phyloP scores from a whole-genome alignment of 73 alveolate species.

The Paramecium pentaurelia region DNA sequence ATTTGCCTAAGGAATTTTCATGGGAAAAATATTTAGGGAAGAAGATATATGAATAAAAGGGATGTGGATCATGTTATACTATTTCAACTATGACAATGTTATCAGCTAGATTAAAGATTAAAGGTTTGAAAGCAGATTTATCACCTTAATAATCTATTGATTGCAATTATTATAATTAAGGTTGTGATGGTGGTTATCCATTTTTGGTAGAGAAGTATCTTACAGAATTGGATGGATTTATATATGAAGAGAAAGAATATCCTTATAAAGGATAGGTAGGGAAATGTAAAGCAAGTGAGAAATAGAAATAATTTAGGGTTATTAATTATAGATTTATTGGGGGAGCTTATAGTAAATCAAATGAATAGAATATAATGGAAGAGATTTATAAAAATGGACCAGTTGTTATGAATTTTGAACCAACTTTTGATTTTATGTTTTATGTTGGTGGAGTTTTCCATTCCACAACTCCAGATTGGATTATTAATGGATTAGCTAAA shows the following conservation, averaged over 20 bases:
- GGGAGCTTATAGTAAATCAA: constrained; percentile 59
- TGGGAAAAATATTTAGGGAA: constrained; percentile 48
- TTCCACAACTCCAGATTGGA: constrained; percentile 50
- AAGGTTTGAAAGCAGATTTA: neutral
- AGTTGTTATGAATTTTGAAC: constrained; percentile 55
- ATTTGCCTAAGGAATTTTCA: constrained; percentile 48
- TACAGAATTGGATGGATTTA: neutral
- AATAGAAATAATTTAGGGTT: neutral
- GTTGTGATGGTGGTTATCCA: constrained; percentile 63
- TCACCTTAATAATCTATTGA: constrained; percentile 56
- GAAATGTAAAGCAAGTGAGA: neutral
- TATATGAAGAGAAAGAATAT: constrained; percentile 33
- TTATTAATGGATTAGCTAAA: constrained; percentile 9
- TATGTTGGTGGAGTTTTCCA: constrained; percentile 56
- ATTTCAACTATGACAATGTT: constrained; percentile 58
- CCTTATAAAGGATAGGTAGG: constrained; percentile 53
- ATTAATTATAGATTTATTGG: constrained; percentile 45
- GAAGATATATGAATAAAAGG: constrained; percentile 7
- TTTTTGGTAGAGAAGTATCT: constrained; percentile 39
- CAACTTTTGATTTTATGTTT: constrained; percentile 59
- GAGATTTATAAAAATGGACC: constrained; percentile 59
- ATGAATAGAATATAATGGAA: constrained; percentile 56
- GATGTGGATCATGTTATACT: constrained; percentile 60
- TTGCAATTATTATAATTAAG: constrained; percentile 56
- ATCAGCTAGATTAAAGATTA: constrained; percentile 50